Evolutionary conservation across 2,329 filamentous ascomycete species (phyloP).

Genomic region (Niveomyces coronatus): DNA sequence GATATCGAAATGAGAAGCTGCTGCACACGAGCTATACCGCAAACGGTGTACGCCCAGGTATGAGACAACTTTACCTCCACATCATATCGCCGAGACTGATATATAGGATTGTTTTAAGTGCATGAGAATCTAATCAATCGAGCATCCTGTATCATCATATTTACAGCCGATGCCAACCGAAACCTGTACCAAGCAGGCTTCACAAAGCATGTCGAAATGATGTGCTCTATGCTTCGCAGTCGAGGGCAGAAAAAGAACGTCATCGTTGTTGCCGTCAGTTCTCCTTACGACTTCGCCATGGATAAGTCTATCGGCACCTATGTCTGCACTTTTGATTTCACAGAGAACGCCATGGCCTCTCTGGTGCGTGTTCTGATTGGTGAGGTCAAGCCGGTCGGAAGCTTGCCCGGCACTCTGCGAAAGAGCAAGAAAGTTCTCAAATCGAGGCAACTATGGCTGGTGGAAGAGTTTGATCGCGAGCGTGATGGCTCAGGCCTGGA

Average conservation of each 20-base stretch:
- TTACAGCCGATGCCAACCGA: conserved; percentile 87
- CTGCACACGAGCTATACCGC: conserved; percentile 93
- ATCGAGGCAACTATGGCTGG: conserved; percentile 89
- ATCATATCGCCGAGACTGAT: no score
- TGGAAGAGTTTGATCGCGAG: conserved; percentile 75
- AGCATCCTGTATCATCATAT: conserved; percentile 77
- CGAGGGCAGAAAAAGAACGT: conserved; percentile 78
- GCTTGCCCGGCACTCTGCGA: conserved; percentile 62
- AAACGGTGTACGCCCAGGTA: conserved; percentile 73
- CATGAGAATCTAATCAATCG: conserved; percentile 88
- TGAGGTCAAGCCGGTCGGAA: conserved; percentile 51
- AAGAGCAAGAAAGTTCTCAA: conserved; percentile 82
- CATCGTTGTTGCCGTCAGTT: conserved; percentile 86
- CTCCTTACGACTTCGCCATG: conserved; percentile 93
- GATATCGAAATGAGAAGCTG: conserved; percentile 75
- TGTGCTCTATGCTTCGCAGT: conserved; percentile 73
- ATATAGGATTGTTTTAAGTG: conserved; percentile 41
- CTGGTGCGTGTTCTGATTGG: conserved; percentile 78
- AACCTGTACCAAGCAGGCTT: conserved; percentile 93
- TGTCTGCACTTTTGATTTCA: conserved; percentile 93
- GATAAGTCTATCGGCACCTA: conserved; percentile 86
- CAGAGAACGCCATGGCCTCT: conserved; percentile 79
- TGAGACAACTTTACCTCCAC: conserved; percentile 11
- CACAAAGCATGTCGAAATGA: conserved; percentile 92
- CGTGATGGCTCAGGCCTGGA: conserved; percentile 66